These are phyloP conservation scores for Suhomyces terraborum DNA, from an alignment of 1,139 yeast species.

Conservation along the genomic window DNA sequence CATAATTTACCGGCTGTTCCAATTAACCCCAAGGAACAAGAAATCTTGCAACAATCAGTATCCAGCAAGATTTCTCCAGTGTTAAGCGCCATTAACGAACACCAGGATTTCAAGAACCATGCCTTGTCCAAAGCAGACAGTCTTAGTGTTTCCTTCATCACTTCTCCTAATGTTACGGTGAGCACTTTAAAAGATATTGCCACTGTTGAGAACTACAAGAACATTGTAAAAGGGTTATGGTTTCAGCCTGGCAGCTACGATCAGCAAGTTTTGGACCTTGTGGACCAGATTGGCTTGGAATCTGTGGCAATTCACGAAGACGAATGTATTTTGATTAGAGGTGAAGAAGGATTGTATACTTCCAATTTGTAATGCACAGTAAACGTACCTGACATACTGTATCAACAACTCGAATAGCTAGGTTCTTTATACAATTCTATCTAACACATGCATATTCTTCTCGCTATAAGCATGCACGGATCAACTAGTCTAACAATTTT, in stretches of 20 bases:
- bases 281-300: conserved; percentile 39
- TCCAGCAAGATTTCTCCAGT: conserved; percentile 37
- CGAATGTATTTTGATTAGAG: conserved; percentile 70
- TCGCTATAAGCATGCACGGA: background rate
- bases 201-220: conserved; percentile 30
- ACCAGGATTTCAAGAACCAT: conserved; percentile 30
- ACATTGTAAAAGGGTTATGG: conserved; percentile 64
- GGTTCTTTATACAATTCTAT: background rate
- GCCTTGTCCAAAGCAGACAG: conserved; percentile 40
- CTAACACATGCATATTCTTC: background rate
- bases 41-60: conserved; percentile 49
- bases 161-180: conserved; percentile 67
- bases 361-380: conserved; percentile 14
- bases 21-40: conserved; percentile 56
- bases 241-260: conserved; percentile 82
- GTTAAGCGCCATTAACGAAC: conserved; percentile 27
- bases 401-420: too few species aligned
- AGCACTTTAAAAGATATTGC: conserved; percentile 48
- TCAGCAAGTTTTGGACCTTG: conserved; percentile 48
- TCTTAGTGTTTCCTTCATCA: conserved; percentile 62
- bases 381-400: background rate
- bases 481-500: conserved; percentile 40
- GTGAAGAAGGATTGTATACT: conserved; percentile 52
- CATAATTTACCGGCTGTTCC: conserved; percentile 65
- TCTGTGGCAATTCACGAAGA: conserved; percentile 58